Percentiles rank a stretch among this genome's conserved stretches.
Conservation (phyloP, 257 asterid species). For the Petunia secreta region DNA sequence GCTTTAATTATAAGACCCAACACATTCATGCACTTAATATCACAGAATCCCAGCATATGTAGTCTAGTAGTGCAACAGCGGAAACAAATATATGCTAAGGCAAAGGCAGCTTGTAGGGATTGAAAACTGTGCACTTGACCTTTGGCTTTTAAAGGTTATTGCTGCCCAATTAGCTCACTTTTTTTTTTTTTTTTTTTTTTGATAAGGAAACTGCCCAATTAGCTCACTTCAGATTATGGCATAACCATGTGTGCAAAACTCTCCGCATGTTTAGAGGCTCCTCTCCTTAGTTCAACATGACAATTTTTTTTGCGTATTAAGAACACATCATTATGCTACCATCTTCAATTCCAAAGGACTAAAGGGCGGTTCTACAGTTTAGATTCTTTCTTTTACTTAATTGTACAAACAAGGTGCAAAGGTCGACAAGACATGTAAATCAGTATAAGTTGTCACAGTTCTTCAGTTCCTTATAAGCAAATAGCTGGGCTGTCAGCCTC, state of each 20-base stretch:
- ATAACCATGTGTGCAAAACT: not conserved
- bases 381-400: conserved; percentile 3
- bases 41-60: not conserved
- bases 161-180: not conserved
- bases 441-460: not conserved
- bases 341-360: not conserved
- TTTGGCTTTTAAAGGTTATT: conserved; percentile 2
- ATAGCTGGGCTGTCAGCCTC: not conserved
- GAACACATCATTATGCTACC: not conserved
- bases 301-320: not conserved
- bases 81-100: not conserved
- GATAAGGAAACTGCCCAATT: not conserved
- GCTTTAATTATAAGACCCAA: not conserved
- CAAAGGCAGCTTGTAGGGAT: not conserved
- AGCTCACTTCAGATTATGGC: not conserved
- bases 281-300: not conserved
- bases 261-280: not conserved
- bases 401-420: not conserved
- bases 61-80: not conserved
- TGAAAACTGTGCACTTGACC: not conserved
- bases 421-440: not conserved
- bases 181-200: not conserved
- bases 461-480: not conserved
- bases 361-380: not conserved
- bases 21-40: not conserved